phyloP scores from a whole-genome alignment of 805 yeast species.

The Scheffersomyces stipitis region DNA sequence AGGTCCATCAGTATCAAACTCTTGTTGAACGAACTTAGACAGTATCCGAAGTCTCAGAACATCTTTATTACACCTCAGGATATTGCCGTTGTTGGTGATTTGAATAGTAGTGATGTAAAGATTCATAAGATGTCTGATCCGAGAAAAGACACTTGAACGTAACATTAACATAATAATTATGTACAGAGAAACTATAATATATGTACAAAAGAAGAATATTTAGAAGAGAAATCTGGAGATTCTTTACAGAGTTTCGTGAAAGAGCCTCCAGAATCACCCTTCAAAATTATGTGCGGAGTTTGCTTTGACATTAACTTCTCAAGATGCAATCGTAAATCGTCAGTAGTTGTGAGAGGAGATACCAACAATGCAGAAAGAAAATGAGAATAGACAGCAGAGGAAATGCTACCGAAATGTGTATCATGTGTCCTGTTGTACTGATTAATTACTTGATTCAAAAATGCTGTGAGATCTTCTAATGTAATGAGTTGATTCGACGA shows the following conservation, averaged over 20 bases:
- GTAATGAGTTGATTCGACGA: not conserved
- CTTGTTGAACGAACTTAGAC: slow-evolving; percentile 65
- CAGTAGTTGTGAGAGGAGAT: not conserved
- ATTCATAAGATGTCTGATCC: slow-evolving; percentile 60
- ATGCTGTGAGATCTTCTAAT: not conserved
- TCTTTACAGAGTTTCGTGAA: not conserved
- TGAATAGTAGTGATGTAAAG: slow-evolving; percentile 51
- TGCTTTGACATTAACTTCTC: slow-evolving; percentile 1
- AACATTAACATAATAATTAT: too few relatives aligned
- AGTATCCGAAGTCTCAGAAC: slow-evolving; percentile 72
- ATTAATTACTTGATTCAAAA: not conserved
- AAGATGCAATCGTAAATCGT: slow-evolving; percentile 2
- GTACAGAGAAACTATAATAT: too few relatives aligned
- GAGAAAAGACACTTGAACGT: slow-evolving; percentile 13
- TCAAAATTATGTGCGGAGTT: slow-evolving; percentile 1
- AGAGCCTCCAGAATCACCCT: not conserved
- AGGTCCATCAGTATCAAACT: slow-evolving; percentile 75
- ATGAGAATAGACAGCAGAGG: slow-evolving; percentile 3
- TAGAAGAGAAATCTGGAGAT: slow-evolving; percentile 1
- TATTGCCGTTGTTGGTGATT: slow-evolving; percentile 67
- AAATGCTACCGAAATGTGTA: not conserved
- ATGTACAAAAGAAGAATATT: not conserved
- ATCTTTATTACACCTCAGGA: slow-evolving; percentile 94
- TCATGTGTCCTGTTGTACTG: not conserved
- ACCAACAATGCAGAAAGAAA: not conserved